Evolutionary conservation across 176 grass and related monocot species (phyloP).

Genomic region (Zea luxurians): DNA sequence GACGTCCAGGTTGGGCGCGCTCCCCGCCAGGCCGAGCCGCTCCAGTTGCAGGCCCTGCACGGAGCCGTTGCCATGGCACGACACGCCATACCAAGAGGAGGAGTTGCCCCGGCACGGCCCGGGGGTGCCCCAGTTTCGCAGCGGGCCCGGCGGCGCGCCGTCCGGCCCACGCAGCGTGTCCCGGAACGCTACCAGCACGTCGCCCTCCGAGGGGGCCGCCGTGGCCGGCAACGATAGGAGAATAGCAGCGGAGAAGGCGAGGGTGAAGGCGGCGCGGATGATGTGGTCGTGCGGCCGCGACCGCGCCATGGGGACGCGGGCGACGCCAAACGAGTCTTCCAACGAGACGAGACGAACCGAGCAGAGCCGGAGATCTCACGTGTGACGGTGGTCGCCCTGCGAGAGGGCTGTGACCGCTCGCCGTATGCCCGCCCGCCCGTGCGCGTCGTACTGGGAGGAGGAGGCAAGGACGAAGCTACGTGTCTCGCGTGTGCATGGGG

Average conservation of each 20-base stretch:
- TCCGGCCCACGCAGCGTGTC: conserved; percentile 40
- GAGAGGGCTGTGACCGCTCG: too few species aligned
- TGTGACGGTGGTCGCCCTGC: too few species aligned
- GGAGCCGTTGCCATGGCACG: conserved; percentile 66
- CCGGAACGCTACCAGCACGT: conserved; percentile 71
- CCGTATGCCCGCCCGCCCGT: not conserved
- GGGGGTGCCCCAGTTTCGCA: conserved; percentile 53
- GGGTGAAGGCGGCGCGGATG: not conserved
- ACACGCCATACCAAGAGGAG: conserved; percentile 69
- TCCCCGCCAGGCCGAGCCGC: conserved; percentile 57
- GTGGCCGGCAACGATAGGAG: not conserved
- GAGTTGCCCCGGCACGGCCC: conserved; percentile 43
- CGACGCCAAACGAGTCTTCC: not conserved
- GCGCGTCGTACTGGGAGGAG: too few species aligned
- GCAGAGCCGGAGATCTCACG: not conserved
- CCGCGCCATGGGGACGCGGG: conserved; percentile 43
- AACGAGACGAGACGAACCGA: not conserved
- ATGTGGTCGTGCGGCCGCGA: conserved; percentile 21
- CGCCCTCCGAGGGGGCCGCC: conserved; percentile 29
- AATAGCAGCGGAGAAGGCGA: not conserved
- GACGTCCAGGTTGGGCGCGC: conserved; percentile 30
- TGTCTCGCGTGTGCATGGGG: too few species aligned
- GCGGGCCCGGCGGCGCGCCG: conserved; percentile 45
- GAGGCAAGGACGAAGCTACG: too few species aligned
- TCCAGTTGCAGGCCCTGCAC: conserved; percentile 82